These are phyloP conservation scores for Beauveria sp. DNA, from an alignment of 2,329 filamentous ascomycete genomes.

Conservation along the genomic window DNA sequence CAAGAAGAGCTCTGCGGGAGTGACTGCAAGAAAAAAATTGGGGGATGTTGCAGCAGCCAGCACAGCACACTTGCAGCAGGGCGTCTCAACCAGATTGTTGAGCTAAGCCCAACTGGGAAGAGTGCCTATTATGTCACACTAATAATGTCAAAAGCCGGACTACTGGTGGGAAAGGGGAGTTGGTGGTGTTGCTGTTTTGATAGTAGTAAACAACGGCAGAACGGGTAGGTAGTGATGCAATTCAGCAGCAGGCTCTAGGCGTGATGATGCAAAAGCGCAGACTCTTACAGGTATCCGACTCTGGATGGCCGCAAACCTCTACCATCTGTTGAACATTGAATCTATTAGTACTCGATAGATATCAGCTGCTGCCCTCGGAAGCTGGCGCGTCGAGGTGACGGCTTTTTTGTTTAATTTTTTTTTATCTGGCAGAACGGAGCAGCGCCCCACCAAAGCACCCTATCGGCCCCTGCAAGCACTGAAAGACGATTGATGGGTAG, in stretches of 20 bases:
- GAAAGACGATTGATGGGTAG: slow-evolving; percentile 18
- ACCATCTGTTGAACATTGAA: no score
- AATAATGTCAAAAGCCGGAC: neutral
- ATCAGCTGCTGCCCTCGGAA: neutral
- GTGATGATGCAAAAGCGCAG: no score
- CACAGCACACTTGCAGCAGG: slow-evolving; percentile 18
- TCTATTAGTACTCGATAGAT: neutral
- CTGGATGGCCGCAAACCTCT: no score
- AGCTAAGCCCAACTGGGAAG: slow-evolving; percentile 23
- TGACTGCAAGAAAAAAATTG: slow-evolving; percentile 5
- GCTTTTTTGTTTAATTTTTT: neutral
- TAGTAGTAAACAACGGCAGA: neutral
- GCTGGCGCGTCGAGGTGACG: neutral
- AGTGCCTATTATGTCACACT: neutral
- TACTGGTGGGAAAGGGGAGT: slow-evolving; percentile 9
- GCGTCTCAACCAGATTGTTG: slow-evolving; percentile 37
- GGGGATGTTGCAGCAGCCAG: slow-evolving; percentile 8
- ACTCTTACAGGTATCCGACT: no score
- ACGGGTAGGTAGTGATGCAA: neutral
- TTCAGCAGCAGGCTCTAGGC: neutral
- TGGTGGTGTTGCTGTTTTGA: neutral
- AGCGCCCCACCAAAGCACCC: slow-evolving; percentile 2
- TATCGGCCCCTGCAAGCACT: neutral
- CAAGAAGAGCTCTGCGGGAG: neutral
- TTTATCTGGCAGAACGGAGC: slow-evolving; percentile 4